Evolutionary conservation across 2,329 filamentous ascomycete genomes (phyloP).

Genomic region (Sporothrix euskadiensis): DNA sequence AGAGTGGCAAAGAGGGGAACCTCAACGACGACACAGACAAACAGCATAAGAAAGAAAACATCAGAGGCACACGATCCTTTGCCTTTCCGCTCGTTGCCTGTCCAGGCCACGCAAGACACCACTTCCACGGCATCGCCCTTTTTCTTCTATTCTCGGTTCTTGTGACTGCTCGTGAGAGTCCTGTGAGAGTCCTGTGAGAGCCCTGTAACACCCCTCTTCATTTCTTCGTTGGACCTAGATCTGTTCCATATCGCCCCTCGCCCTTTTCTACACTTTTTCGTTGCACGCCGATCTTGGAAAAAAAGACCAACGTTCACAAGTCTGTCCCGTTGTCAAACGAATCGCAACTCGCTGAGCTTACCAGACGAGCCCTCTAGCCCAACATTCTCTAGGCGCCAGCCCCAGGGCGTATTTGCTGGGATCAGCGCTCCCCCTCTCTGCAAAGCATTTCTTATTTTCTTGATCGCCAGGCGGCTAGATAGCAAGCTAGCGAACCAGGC

Average conservation of each 20-base stretch:
- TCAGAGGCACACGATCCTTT: background rate
- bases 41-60: background rate
- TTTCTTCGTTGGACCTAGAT: background rate
- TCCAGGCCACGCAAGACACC: background rate
- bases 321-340: background rate
- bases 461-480: constrained; percentile 6
- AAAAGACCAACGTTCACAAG: background rate
- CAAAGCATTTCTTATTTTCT: background rate
- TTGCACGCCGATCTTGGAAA: background rate
- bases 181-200: too few relatives aligned
- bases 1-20: background rate
- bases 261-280: background rate
- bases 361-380: background rate
- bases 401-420: background rate
- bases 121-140: background rate
- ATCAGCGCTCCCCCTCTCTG: background rate
- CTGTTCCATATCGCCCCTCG: background rate
- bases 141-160: background rate
- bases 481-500: background rate
- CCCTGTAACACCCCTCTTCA: too few relatives aligned
- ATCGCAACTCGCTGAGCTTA: background rate
- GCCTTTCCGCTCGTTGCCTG: background rate
- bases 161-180: background rate
- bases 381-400: background rate
- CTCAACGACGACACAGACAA: background rate